These are phyloP conservation scores for Lolium multiflorum DNA, from an alignment of 176 grass and related monocot species.

Conservation along the genomic window DNA sequence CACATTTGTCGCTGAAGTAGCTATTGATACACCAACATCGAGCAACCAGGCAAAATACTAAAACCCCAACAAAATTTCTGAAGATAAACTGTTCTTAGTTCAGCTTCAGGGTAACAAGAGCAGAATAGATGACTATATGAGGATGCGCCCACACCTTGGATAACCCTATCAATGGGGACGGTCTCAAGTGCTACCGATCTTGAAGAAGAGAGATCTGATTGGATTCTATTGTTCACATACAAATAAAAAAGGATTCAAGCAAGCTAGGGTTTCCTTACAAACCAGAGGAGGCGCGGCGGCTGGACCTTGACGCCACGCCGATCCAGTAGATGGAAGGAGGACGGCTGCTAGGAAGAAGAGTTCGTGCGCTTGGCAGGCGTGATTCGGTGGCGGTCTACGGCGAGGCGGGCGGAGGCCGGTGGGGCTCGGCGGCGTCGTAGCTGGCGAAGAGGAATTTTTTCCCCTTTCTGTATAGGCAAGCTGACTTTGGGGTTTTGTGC, in stretches of 20 bases:
- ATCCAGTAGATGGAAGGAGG: background rate
- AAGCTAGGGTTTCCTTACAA: constrained; percentile 23
- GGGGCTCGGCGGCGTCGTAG: constrained; percentile 10
- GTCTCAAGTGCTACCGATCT: background rate
- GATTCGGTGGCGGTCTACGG: background rate
- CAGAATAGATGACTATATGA: background rate
- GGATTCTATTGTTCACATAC: background rate
- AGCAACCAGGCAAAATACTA: background rate
- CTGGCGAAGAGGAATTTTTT: constrained; percentile 9
- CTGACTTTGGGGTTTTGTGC: background rate
- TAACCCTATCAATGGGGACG: background rate
- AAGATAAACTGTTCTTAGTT: background rate
- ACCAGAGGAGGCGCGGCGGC: background rate
- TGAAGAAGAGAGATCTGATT: background rate
- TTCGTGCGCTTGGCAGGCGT: background rate
- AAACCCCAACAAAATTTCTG: background rate
- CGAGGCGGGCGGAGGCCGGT: background rate
- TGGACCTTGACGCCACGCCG: background rate
- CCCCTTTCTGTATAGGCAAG: background rate
- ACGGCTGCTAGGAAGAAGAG: background rate
- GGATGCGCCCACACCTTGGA: background rate
- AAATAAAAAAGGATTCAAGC: background rate
- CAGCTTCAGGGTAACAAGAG: background rate
- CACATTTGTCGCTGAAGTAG: background rate
- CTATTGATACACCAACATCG: background rate